A percentile compares a stretch with the other conserved stretches of the same genome.
Evolutionary conservation across 768 basidiomycete species (phyloP).

Genomic region (Leccinum uliginosum): DNA sequence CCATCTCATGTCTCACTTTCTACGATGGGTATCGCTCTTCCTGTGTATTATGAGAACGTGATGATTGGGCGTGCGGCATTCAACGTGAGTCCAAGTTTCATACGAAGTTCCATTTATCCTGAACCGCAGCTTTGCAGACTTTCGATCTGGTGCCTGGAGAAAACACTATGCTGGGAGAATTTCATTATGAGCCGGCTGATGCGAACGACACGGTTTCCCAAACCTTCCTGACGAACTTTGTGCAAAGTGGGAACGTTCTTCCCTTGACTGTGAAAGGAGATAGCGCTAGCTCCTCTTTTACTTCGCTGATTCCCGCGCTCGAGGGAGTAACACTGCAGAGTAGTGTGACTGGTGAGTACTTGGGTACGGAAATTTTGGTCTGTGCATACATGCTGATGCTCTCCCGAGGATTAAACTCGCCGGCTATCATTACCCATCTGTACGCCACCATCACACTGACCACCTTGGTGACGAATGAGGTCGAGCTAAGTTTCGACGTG

Average conservation of each 20-base stretch:
- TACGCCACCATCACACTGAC: conserved; percentile 50
- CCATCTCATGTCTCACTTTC: conserved; percentile 64
- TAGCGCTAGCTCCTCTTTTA: conserved; percentile 54
- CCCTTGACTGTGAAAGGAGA: conserved; percentile 60
- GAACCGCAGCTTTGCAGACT: conserved; percentile 31
- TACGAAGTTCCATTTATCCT: neutral
- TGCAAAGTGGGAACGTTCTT: conserved; percentile 47
- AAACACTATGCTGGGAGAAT: conserved; percentile 52
- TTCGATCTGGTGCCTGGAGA: conserved; percentile 57
- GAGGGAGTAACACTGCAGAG: conserved; percentile 48
- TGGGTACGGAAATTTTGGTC: neutral
- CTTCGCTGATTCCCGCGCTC: conserved; percentile 52
- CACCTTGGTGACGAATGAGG: conserved; percentile 45
- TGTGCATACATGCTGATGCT: neutral
- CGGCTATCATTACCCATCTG: conserved; percentile 54
- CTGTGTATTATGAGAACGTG: conserved; percentile 52
- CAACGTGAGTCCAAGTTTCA: conserved; percentile 36
- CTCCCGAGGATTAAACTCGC: conserved; percentile 41
- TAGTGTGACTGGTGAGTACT: conserved; percentile 41
- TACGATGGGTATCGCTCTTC: conserved; percentile 54
- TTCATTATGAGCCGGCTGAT: conserved; percentile 62
- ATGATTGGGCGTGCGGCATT: conserved; percentile 58
- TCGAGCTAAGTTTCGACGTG: conserved; percentile 56
- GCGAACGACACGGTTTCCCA: conserved; percentile 64
- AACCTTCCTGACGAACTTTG: conserved; percentile 55